Base-by-base conservation (phyloP, 148 eudicot genomes). In the Agrostemma githago region DNA sequence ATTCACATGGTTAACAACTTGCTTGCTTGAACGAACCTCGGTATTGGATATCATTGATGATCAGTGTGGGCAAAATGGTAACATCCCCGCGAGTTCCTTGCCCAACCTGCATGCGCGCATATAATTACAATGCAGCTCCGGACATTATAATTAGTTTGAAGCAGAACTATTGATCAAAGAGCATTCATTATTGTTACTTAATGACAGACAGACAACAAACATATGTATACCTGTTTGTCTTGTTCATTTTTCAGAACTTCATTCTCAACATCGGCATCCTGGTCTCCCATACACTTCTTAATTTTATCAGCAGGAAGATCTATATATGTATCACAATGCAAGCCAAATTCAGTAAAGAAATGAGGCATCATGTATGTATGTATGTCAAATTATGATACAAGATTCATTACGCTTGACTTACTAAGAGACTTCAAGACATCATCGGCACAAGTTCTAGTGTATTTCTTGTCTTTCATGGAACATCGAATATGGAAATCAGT, bases 401-500 rank as follows among this genome's bases (percentile, higher is more conserved):
- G 34, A 26, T 26, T 26, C 34, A 1, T 26, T 26, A 26, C 1
- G 34, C 34, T 26, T 26, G 34, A 77, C 83, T 86, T 81, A 95
- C 99, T 64, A 0, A 95, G 96, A 15, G 99, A 92, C 70, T 86
- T 86, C 76, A 92, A 56, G 77, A 90, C 93, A 56, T 85, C 85
- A 72, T 84, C 89, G 5, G 96, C 97, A 72, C 99, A 95, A 39
- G 84, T 79, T 72, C 79, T 89, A 83, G 82, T 92, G 78, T 90
- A 95, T 46, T 82, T 81, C 70, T 85, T 89, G 77, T 86, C 78
- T 81, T 95, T 95, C 99, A 95, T 95, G 11, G 97, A 92, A 72
- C 99, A 95, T 74, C 97, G 85, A 44, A 95, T 79, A 69, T 95
- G 99, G 44, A 92, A 92, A 89, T 95, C 99, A 11, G 99, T 88